These are phyloP conservation scores for Chlorella variabilis DNA, from an alignment of 163 green algal species.

Conservation along the genomic window DNA sequence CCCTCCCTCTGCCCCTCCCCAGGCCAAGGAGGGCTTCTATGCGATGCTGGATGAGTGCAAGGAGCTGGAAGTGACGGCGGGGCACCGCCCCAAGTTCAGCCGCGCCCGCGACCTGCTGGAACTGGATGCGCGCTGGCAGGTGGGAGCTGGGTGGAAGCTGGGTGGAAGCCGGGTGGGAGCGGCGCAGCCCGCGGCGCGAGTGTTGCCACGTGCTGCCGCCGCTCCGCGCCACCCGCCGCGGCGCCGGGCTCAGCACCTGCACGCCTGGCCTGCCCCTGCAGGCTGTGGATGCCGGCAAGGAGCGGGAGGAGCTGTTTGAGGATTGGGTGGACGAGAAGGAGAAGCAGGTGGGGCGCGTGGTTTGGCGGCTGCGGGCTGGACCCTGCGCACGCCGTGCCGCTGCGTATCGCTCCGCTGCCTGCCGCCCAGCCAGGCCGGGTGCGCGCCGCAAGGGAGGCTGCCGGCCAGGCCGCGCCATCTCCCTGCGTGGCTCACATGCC, in stretches of 20 bases:
- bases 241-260: too few relatives aligned
- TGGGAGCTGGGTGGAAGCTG: not conserved
- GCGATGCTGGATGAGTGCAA: slow-evolving; percentile 63
- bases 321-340: slow-evolving; percentile 74
- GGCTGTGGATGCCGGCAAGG: slow-evolving; percentile 50
- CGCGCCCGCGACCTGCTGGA: slow-evolving; percentile 73
- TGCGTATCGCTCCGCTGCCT: too few relatives aligned
- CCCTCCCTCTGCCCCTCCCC: too few relatives aligned
- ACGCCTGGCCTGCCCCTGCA: too few relatives aligned
- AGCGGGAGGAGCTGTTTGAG: slow-evolving; percentile 78
- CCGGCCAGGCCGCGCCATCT: too few relatives aligned
- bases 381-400: too few relatives aligned
- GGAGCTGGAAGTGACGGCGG: slow-evolving; percentile 46
- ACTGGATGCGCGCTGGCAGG: slow-evolving; percentile 79
- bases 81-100: slow-evolving; percentile 53
- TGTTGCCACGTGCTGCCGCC: too few relatives aligned
- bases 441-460: too few relatives aligned
- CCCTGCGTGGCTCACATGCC: too few relatives aligned
- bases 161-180: not conserved
- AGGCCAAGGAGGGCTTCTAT: slow-evolving; percentile 68
- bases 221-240: too few relatives aligned
- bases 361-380: slow-evolving; percentile 32
- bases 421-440: too few relatives aligned
- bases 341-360: slow-evolving; percentile 52
- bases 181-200: not conserved